Percentiles rank a stretch among this genome's conserved stretches.
Evolutionary conservation across 495 filamentous ascomycete genomes (phyloP).

Genomic region (Stereocaulon alpinum): DNA sequence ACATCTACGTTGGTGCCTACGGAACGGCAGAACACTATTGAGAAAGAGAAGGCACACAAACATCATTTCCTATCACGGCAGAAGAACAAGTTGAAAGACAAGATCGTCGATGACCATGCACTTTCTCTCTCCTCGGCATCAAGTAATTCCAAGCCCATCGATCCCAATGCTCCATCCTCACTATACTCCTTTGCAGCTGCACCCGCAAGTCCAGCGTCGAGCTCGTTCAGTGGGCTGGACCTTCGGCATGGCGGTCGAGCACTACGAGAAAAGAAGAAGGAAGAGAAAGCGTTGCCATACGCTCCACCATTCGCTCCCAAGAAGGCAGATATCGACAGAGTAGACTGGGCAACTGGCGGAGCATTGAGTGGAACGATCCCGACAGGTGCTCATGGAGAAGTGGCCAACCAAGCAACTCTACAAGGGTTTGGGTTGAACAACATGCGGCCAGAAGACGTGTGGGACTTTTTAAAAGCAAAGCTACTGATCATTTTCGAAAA

Average conservation of each 20-base stretch:
- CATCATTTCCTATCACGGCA: slow-evolving; percentile 83
- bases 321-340: slow-evolving; percentile 33
- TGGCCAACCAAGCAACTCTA: slow-evolving; percentile 29
- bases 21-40: slow-evolving; percentile 30
- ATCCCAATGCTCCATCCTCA: slow-evolving; percentile 74
- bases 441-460: slow-evolving; percentile 83
- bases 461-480: slow-evolving; percentile 86
- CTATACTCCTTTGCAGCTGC: slow-evolving; percentile 72
- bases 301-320: slow-evolving; percentile 22
- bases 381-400: slow-evolving; percentile 11
- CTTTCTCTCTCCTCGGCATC: slow-evolving; percentile 76
- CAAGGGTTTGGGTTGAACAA: slow-evolving; percentile 64
- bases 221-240: slow-evolving; percentile 70
- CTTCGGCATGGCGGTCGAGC: slow-evolving; percentile 75
- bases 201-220: slow-evolving; percentile 57
- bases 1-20: slow-evolving; percentile 60
- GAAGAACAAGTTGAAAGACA: slow-evolving; percentile 80
- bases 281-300: slow-evolving; percentile 52
- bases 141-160: slow-evolving; percentile 78
- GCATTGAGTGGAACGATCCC: slow-evolving; percentile 14
- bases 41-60: slow-evolving; percentile 50
- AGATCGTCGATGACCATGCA: slow-evolving; percentile 62
- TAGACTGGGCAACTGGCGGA: slow-evolving; percentile 27
- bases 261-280: slow-evolving; percentile 81
- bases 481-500: slow-evolving; percentile 88